Evolutionary conservation across 257 asterid species (phyloP), one percentile per base, ranked within the genome.

Genomic region (Capsicum pubescens): DNA sequence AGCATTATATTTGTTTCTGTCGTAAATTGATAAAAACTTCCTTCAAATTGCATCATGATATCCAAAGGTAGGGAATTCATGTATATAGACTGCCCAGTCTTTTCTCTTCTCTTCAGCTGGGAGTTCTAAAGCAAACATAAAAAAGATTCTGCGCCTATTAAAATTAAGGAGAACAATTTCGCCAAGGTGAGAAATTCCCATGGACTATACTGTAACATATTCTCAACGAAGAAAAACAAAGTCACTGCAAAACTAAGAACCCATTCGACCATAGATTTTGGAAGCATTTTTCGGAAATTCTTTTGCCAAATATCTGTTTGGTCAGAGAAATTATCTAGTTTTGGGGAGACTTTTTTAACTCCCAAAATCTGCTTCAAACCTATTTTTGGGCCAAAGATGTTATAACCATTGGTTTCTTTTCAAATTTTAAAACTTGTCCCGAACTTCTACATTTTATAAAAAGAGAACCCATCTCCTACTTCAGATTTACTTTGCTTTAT

Each of bases 21-120:
- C 61, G 26, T 74, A 50, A 39, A 21, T 74, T 21, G 58, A 76
- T 61, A 76, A 52, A 76, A 52, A 10, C 80, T 48, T 74, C n/a
- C 58, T 71, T 74, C 46, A 76, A 13, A 76, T 14, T 50, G 60
- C 32, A 50, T 44, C 81, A 52, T 52, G 19, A 52, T 52, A 52
- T 52, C 81, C 81, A 26, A 76, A 76, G 63, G 81, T 52, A 52
- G 26, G 81, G 39, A 76, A 32, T 54, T 52, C 8, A 52, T 7
- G 7, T 13, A 54, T 76, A 26, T 52, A 76, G 35, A 21, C 19
- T 26, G 63, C 46, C 52, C 59, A 11, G 48, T 32, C 63, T 76
- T 76, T 70, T 76, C 81, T 21, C 63, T 70, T 76, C 81, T 21
- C 63, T 76, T 76, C 61, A 76, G 26, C 59, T 26, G 48, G 63